phyloP scores from a whole-genome alignment of 352 stramenopile species.

The Globisporangium uncinulatum region DNA sequence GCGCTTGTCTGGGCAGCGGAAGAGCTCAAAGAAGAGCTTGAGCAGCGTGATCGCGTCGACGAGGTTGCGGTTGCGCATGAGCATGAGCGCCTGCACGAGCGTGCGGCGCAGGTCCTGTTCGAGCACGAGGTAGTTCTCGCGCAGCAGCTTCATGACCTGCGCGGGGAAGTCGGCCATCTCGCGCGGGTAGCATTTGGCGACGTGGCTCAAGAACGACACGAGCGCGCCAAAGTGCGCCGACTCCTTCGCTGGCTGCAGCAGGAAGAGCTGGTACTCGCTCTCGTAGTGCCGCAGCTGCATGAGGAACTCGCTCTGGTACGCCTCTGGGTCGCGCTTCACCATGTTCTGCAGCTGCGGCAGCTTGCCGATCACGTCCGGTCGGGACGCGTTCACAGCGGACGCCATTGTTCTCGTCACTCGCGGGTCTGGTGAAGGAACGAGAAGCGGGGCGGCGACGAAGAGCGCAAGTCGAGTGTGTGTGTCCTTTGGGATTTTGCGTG shows the following conservation, averaged over 20 bases:
- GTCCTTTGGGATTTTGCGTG: neutral
- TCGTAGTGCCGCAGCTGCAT: constrained; percentile 96
- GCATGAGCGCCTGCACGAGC: constrained; percentile 94
- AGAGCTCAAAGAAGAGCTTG: constrained; percentile 96
- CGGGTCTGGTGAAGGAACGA: too few species aligned
- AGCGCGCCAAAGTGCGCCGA: constrained; percentile 93
- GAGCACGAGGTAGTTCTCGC: constrained; percentile 86
- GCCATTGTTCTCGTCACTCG: constrained; percentile 24
- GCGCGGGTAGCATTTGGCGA: constrained; percentile 84
- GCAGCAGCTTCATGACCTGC: constrained; percentile 93
- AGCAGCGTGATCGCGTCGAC: constrained; percentile 90
- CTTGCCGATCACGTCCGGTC: constrained; percentile 86
- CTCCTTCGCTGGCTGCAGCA: constrained; percentile 89
- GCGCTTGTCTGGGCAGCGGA: constrained; percentile 95
- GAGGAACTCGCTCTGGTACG: constrained; percentile 97
- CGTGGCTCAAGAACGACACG: constrained; percentile 95
- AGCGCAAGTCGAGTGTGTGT: constrained; percentile 2
- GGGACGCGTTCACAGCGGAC: constrained; percentile 62
- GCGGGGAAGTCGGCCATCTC: constrained; percentile 84
- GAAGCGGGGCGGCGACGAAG: neutral
- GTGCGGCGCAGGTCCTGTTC: constrained; percentile 90
- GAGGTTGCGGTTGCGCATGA: constrained; percentile 94
- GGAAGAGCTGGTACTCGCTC: constrained; percentile 94
- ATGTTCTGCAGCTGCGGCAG: constrained; percentile 98
- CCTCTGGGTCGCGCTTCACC: constrained; percentile 95